phyloP scores from a whole-genome alignment of 2,329 filamentous ascomycete genomes.

The Aspergillus sp. region DNA sequence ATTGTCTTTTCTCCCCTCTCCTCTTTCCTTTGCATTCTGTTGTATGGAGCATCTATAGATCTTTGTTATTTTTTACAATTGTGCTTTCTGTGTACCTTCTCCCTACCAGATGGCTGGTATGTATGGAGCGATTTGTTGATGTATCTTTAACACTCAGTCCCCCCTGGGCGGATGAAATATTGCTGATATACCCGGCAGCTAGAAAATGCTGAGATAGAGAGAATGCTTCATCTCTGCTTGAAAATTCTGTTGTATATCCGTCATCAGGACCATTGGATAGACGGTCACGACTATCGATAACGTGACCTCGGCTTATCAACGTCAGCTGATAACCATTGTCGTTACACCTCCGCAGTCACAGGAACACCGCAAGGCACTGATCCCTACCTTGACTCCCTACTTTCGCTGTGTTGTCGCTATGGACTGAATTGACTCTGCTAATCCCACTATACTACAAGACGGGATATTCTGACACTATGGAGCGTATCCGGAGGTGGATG shows the following conservation, averaged over 20 bases:
- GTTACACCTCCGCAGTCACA: neutral
- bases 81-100: slow-evolving; percentile 2
- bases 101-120: neutral
- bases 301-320: neutral
- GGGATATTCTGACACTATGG: slow-evolving; percentile 21
- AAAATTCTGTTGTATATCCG: neutral
- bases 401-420: too few species aligned
- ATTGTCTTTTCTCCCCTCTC: neutral
- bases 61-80: slow-evolving; percentile 7
- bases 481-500: slow-evolving; percentile 34
- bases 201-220: slow-evolving; percentile 15
- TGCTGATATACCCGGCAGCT: slow-evolving; percentile 1
- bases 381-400: too few species aligned
- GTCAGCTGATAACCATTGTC: neutral
- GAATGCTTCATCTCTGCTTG: slow-evolving; percentile 14
- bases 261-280: neutral
- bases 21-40: neutral
- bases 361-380: too few species aligned
- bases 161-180: neutral
- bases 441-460: neutral
- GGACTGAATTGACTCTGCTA: slow-evolving; percentile 6
- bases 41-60: slow-evolving; percentile 2
- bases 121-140: slow-evolving; percentile 5
- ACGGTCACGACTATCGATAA: neutral
- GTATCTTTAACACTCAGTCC: slow-evolving; percentile 11